Base-by-base conservation (phyloP, 208 protist genomes). In the Kentomonas sorsogonicus region DNA sequence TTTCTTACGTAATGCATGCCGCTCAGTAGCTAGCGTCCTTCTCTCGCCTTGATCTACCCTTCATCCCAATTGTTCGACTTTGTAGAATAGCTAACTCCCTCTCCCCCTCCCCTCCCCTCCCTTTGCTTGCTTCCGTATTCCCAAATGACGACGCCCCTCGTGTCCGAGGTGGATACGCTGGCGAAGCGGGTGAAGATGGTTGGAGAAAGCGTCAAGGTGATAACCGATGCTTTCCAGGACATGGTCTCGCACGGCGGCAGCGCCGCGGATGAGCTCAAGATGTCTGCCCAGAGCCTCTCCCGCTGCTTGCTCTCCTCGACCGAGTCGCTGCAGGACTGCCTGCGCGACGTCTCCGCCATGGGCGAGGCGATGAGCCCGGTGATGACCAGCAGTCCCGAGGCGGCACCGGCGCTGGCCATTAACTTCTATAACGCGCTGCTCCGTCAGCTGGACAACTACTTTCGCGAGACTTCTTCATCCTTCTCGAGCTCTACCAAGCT, bases 391-490 rank as follows among this genome's bases (percentile, higher is more conserved):
- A 76, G 67, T 27, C 73, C 73, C 10, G 77, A 85, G 38, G 55
- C 72, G 16, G 70, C 69, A 16, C 51, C 67, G 18, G 60, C 71
- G 40, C 68, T 93, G 23, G 65, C 84, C 61, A 44, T 79, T 9
- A 93, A 86, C 60, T 69, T 93, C 40, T 88, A 77, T 57, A 74
- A 63, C 53, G 77, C 69, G 25, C 79, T 89, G 47, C 33, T 79
- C 1, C 72, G 74, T 3, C 77, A 84, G 64, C 65, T 84, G 47
- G 56, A 60, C 33, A 50, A 31, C 29, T 84, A 74, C 48, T 84
- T 40, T 47, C 29, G 56, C 25, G 77, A 84, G 40, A 65, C 77
- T 27, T 39, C 47, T 45, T 60, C 43, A 27, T 58, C 51, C 0
- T 69, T 73, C 36, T 44, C 33, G 25, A 41, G 47, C n/a, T 58